phyloP scores from a whole-genome alignment of 148 eudicot genomes.

The Simmondsia chinensis region DNA sequence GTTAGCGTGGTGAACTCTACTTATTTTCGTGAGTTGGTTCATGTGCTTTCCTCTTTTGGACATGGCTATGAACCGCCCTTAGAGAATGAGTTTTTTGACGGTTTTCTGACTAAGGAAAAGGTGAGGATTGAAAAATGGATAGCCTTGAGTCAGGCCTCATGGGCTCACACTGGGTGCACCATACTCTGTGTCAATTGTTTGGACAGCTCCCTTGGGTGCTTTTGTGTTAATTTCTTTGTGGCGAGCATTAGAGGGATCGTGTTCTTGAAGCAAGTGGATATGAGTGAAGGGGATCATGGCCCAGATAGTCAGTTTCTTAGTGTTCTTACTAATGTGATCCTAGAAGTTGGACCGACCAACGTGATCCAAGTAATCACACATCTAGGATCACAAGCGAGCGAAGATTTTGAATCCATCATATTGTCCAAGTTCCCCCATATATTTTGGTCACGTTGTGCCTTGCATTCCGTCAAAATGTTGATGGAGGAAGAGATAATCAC shows the following conservation, averaged over 20 bases:
- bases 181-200: constrained; percentile 29
- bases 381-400: constrained; percentile 23
- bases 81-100: constrained; percentile 17
- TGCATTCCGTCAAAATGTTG: constrained; percentile 25
- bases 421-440: constrained; percentile 26
- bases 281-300: constrained; percentile 20
- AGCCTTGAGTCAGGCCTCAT: constrained; percentile 21
- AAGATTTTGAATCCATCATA: constrained; percentile 25
- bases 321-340: constrained; percentile 20
- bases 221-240: constrained; percentile 33
- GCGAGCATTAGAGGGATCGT: constrained; percentile 31
- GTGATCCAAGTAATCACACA: constrained; percentile 34
- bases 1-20: constrained; percentile 19
- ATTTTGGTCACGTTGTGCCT: constrained; percentile 43
- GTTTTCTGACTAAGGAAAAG: constrained; percentile 28
- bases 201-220: constrained; percentile 27
- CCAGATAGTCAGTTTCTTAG: constrained; percentile 21
- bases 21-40: constrained; percentile 24
- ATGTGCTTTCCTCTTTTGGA: constrained; percentile 23
- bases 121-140: constrained; percentile 21
- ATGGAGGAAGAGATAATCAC: constrained; percentile 38
- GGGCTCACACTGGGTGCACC: constrained; percentile 31
- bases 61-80: constrained; percentile 25
- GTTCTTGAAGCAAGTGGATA: constrained; percentile 29
- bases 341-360: constrained; percentile 23